Conservation (phyloP, 2,329 filamentous ascomycete species). For the Aschersonia sp. region DNA sequence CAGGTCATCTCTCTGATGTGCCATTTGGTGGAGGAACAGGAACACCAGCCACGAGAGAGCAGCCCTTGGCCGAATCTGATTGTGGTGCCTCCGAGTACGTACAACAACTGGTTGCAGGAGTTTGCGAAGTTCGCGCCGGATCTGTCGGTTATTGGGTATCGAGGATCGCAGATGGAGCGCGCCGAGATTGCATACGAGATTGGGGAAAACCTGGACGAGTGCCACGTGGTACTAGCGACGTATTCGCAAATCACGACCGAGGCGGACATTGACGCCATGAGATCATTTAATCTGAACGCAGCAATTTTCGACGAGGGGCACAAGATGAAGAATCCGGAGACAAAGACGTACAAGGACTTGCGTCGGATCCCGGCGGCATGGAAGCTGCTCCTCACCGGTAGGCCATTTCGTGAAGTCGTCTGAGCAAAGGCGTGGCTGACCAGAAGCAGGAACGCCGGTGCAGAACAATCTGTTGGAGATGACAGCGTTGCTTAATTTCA, state of each 20-base stretch:
- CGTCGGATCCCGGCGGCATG: conserved; percentile 67
- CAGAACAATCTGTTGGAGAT: conserved; percentile 93
- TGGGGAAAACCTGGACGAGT: conserved; percentile 48
- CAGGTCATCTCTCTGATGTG: conserved; percentile 89
- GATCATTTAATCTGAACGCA: conserved; percentile 31
- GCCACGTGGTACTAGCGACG: conserved; percentile 47
- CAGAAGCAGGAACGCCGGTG: conserved; percentile 65
- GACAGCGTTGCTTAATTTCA: conserved; percentile 80
- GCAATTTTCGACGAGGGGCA: conserved; percentile 90
- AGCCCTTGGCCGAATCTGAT: conserved; percentile 62
- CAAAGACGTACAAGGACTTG: conserved; percentile 66
- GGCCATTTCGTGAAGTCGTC: neutral
- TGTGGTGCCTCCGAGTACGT: conserved; percentile 81
- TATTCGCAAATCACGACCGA: conserved; percentile 43
- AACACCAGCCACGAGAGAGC: conserved; percentile 11
- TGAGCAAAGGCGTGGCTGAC: conserved; percentile 6
- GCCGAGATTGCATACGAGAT: conserved; percentile 50
- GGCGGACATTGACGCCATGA: conserved; percentile 36
- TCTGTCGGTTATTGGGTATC: conserved; percentile 58
- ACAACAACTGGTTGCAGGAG: conserved; percentile 92
- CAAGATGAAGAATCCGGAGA: conserved; percentile 76
- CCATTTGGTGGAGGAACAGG: conserved; percentile 56
- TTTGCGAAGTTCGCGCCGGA: conserved; percentile 75
- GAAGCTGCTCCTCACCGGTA: conserved; percentile 56
- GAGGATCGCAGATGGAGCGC: conserved; percentile 52